Conservation (phyloP, 2,329 filamentous ascomycete genomes). For the Penicillium brasilianum region DNA sequence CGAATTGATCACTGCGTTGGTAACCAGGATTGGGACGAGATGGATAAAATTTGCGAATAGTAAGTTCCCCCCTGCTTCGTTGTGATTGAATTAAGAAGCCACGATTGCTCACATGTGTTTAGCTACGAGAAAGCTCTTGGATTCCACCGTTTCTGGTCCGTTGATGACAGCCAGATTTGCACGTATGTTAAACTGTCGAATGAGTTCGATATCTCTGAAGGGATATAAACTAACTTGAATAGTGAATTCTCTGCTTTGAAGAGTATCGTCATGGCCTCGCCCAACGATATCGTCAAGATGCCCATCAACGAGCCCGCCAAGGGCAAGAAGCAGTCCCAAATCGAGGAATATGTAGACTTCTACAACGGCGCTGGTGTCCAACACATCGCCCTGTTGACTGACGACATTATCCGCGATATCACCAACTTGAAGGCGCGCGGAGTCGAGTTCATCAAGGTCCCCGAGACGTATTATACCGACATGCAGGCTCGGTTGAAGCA, state of each 20-base stretch:
- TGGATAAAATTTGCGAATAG: conserved; percentile 69
- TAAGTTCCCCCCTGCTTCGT: conserved; percentile 37
- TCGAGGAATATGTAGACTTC: conserved; percentile 91
- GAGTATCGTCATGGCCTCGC: conserved; percentile 86
- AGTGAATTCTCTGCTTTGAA: conserved; percentile 83
- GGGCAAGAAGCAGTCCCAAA: conserved; percentile 90
- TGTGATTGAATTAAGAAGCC: neutral
- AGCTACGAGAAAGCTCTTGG: conserved; percentile 87
- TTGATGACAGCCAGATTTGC: conserved; percentile 90
- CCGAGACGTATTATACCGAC: conserved; percentile 80
- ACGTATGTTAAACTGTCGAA: conserved; percentile 49
- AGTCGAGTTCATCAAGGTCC: conserved; percentile 91
- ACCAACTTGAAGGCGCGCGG: conserved; percentile 80
- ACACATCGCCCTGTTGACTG: conserved; percentile 86
- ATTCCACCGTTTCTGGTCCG: conserved; percentile 97
- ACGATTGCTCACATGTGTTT: conserved; percentile 13
- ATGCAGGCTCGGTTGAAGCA: conserved; percentile 75
- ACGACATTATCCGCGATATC: conserved; percentile 78
- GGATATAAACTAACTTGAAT: neutral
- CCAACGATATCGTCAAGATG: conserved; percentile 91
- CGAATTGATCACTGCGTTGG: conserved; percentile 96
- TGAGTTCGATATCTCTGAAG: neutral
- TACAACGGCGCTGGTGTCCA: conserved; percentile 90
- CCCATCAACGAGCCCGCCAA: conserved; percentile 95
- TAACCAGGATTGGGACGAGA: conserved; percentile 94